Base-by-base conservation (phyloP, 2,329 filamentous ascomycete species). In the Rhynchosporium secalis region DNA sequence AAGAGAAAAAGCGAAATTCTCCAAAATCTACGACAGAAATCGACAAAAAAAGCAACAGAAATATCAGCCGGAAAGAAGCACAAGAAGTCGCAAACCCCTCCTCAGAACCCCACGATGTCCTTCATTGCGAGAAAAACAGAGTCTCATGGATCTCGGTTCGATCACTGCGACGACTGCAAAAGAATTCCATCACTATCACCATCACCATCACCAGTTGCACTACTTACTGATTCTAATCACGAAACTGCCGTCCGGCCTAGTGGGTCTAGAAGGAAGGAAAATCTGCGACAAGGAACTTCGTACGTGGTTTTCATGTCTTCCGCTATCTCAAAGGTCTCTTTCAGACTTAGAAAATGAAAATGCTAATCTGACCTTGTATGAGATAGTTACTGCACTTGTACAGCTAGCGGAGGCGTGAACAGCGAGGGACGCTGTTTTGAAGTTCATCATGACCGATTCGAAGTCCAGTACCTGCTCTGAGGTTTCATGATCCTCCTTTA, bases 361-460 rank as follows among this genome's bases (percentile, higher is more conserved):
- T 51, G 13, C 48, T 36, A n/a, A 51, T 51, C 36, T 36, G 36
- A 33, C 12, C 48, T 20, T 51, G 5, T 29, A 33, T 36, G 28
- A 33, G 48, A 29, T 20, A 51, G 48, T 51, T 51, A 51, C 48
- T 51, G 48, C 13, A 51, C 48, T 36, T 51, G 48, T 29, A 51
- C 48, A 33, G 48, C 29, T 51, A 36, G 48, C 48, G 48, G 48
- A 51, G 48, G 48, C 48, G 48, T 36, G 48, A 29, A 51, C n/a
- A 51, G 29, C 48, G 48, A 51, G n/a, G 48, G 48, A 13, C 48
- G 29, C 13, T 51, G 48, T 36, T 51, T 51, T 36, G 48, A 51
- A 29, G 29, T 51, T 51, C 48, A 51, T 36, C 4, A 29, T 29
- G 48, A 36, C 4, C 48, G 48, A 51, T 6, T 51, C 48, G 29